These are phyloP conservation scores for Rhazya stricta DNA, from an alignment of 257 asterid genomes.

Conservation along the genomic window DNA sequence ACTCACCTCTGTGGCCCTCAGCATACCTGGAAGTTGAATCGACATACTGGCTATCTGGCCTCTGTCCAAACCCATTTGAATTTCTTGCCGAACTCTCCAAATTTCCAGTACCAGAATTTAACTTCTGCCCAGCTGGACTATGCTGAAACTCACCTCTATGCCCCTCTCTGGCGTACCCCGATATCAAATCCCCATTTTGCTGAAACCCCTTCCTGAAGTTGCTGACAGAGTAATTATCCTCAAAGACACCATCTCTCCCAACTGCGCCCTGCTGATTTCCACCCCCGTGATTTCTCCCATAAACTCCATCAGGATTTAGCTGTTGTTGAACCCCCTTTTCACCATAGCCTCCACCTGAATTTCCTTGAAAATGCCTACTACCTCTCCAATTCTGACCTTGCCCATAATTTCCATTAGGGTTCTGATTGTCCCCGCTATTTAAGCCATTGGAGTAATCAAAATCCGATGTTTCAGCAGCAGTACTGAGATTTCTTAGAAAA, in stretches of 20 bases:
- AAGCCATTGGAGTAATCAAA: conserved; percentile 28
- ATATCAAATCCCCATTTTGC: neutral
- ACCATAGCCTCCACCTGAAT: neutral
- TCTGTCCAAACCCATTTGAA: conserved; percentile 10
- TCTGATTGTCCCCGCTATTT: conserved; percentile 23
- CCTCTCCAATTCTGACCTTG: neutral
- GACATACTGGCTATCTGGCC: conserved; percentile 10
- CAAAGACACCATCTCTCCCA: conserved; percentile 8
- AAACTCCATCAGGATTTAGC: conserved; percentile 33
- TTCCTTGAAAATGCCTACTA: neutral
- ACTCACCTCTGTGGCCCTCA: conserved; percentile 8
- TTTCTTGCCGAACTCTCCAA: neutral
- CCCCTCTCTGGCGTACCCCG: neutral
- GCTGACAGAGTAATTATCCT: neutral
- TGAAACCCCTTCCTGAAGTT: conserved; percentile 3
- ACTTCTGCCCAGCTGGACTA: neutral
- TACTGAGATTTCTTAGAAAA: conserved; percentile 30
- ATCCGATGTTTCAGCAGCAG: conserved; percentile 50
- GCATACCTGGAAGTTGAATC: neutral
- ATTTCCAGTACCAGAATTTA: neutral
- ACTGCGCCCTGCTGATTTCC: conserved; percentile 15
- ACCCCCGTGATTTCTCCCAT: conserved; percentile 17
- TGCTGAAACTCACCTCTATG: neutral
- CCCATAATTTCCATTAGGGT: conserved; percentile 20
- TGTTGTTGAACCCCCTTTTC: neutral